Base-by-base conservation (phyloP, 176 grass and related monocot species). In the Phragmites australis region DNA sequence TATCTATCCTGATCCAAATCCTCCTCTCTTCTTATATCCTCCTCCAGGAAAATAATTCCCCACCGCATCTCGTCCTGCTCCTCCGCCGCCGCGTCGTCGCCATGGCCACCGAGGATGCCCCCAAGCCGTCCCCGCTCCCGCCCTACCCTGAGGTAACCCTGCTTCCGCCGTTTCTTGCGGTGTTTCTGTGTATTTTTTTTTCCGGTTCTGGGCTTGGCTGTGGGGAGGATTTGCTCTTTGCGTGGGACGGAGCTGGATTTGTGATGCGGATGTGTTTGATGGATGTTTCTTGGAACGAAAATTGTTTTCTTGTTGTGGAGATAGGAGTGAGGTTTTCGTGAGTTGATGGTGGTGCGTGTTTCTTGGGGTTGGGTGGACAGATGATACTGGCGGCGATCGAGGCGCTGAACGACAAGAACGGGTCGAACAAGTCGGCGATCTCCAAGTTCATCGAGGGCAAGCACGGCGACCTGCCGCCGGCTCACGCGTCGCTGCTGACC, bases 391-490 rank as follows among this genome's bases (percentile, higher is more conserved):
- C 80, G 37, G 94, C 94, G 30, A 62, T 97, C 65, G 82, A 89
- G 1, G 48, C 74, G 9, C 63, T 97, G 4, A 79, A 87, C 57
- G 92, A 94, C 31, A 89, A 90, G 57, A 75, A 17, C 70, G 94
- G 92, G 51, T 90, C 92, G 42, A 92, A 90, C 84, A 94, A 97
- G 84, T 94, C 94, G 29, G 92, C 92, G 30, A 97, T 97, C 75
- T 84, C 92, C 1, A 90, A 77, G 83, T 66, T 82, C 94, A 97
- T 97, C 77, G 94, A 94, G 80, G 68, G 51, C 8, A 92, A 92
- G 77, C 85, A 94, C 62, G 88, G 74, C 6, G 90, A 90, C 23
- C 72, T 90, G 7, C 94, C 92, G 0, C 85, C 91, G 51, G 83
- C 90, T 39, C 91, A 94, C 73, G 30, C 44, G 18, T 89, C 92